These are phyloP conservation scores for Euphorbia tirucalli DNA, from an alignment of 345 rosid species.

Conservation along the genomic window DNA sequence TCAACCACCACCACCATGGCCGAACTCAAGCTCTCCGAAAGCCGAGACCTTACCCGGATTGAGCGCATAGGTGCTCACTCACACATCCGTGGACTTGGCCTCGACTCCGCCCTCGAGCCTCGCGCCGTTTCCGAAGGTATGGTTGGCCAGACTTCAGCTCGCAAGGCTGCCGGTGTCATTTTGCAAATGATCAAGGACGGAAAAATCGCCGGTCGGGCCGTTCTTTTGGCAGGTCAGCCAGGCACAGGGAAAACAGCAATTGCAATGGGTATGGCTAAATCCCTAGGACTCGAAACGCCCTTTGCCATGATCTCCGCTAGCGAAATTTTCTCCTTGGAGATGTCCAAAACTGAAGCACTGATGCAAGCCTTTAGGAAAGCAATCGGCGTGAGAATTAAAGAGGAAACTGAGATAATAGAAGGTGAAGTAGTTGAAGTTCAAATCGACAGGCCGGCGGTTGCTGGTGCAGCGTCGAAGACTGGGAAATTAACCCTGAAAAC, in stretches of 20 bases:
- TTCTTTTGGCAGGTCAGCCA: constrained; percentile 91
- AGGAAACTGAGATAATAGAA: constrained; percentile 83
- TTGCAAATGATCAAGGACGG: constrained; percentile 93
- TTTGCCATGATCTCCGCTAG: constrained; percentile 88
- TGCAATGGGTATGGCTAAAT: constrained; percentile 98
- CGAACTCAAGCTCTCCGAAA: constrained; percentile 72
- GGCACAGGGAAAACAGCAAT: constrained; percentile 97
- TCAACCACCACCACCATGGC: constrained; percentile 41
- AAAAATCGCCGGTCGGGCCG: constrained; percentile 83
- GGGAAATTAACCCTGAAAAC: constrained; percentile 92
- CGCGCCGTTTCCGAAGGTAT: constrained; percentile 88
- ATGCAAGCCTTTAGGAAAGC: constrained; percentile 85
- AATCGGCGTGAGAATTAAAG: constrained; percentile 87
- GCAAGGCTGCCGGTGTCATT: constrained; percentile 92
- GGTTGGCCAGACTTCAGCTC: constrained; percentile 79
- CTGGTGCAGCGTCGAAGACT: constrained; percentile 82
- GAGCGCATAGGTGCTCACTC: constrained; percentile 97
- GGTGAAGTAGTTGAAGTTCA: constrained; percentile 94
- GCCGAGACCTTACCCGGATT: constrained; percentile 80
- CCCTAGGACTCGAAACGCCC: constrained; percentile 90
- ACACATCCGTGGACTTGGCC: constrained; percentile 89
- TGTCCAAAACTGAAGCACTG: constrained; percentile 93
- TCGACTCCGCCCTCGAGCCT: constrained; percentile 81
- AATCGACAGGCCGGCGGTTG: constrained; percentile 71
- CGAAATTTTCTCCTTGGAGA: constrained; percentile 86